Conservation (phyloP, 345 rosid genomes). For the Leavenworthia alabamica region DNA sequence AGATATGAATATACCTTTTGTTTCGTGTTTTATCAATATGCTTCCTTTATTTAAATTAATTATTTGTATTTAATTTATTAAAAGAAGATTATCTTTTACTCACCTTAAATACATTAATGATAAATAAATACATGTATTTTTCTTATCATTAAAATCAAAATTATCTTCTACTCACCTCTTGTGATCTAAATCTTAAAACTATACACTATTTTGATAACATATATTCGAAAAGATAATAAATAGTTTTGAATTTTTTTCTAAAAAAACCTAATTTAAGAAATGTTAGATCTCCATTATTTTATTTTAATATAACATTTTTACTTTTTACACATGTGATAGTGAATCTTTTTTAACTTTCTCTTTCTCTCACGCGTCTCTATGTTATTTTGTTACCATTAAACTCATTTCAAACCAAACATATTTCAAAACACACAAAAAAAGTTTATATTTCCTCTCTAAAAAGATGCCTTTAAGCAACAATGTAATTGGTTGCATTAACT, state of each 20-base stretch:
- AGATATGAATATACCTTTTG: not conserved
- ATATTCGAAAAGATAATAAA: not conserved
- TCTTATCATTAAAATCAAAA: not conserved
- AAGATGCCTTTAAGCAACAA: slow-evolving; percentile 78
- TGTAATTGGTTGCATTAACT: slow-evolving; percentile 78
- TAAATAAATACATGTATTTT: not conserved
- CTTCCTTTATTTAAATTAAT: no score
- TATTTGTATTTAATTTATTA: not conserved
- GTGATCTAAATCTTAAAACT: not conserved
- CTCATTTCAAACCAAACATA: slow-evolving; percentile 9
- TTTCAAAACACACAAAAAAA: not conserved
- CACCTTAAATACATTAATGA: not conserved
- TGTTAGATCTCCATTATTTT: not conserved
- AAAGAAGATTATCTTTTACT: not conserved
- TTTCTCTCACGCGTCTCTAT: not conserved
- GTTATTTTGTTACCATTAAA: slow-evolving; percentile 12
- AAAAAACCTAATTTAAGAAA: slow-evolving; percentile 2
- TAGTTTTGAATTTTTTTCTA: not conserved
- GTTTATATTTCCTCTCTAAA: not conserved
- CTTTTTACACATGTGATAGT: slow-evolving; percentile 16
- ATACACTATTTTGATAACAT: not conserved
- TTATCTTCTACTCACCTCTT: not conserved
- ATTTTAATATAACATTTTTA: not conserved
- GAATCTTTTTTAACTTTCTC: not conserved
- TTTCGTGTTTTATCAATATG: not conserved